These are phyloP conservation scores for Austroboletus niveus DNA, from an alignment of 1,284 basidiomycete species.

Conservation along the genomic window DNA sequence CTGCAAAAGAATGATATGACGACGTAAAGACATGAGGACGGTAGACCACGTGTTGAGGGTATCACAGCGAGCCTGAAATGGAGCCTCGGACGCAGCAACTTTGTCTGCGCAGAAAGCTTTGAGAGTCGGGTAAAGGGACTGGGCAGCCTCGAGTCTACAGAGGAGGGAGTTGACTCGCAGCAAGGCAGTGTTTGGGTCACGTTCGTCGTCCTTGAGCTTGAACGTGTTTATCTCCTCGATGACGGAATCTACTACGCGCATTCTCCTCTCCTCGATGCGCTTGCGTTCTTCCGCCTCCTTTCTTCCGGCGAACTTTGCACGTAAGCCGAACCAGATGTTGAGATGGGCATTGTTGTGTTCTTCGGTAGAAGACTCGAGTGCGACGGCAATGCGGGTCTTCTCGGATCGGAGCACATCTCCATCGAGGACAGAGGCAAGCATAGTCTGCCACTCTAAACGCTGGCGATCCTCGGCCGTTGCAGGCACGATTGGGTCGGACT, in stretches of 20 bases:
- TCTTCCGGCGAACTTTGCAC: conserved; percentile 81
- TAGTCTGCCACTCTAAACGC: conserved; percentile 90
- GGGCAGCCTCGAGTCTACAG: conserved; percentile 79
- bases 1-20: conserved; percentile 76
- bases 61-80: conserved; percentile 79
- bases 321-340: conserved; percentile 87
- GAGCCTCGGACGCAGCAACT: conserved; percentile 59
- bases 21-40: conserved; percentile 74
- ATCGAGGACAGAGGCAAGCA: conserved; percentile 88
- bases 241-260: conserved; percentile 77
- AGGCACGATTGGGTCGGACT: conserved; percentile 60
- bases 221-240: conserved; percentile 84
- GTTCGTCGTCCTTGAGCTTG: conserved; percentile 45
- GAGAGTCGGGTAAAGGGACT: conserved; percentile 84
- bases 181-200: conserved; percentile 54
- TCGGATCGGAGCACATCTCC: conserved; percentile 94
- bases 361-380: conserved; percentile 64
- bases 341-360: conserved; percentile 65
- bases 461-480: conserved; percentile 73
- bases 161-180: conserved; percentile 73
- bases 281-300: conserved; percentile 83
- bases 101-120: conserved; percentile 82
- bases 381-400: conserved; percentile 83
- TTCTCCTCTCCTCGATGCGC: conserved; percentile 78
- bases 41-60: conserved; percentile 89